These are phyloP conservation scores for Suhomyces chickasaworum DNA, from an alignment of 1,139 yeast genomes.

Conservation along the genomic window DNA sequence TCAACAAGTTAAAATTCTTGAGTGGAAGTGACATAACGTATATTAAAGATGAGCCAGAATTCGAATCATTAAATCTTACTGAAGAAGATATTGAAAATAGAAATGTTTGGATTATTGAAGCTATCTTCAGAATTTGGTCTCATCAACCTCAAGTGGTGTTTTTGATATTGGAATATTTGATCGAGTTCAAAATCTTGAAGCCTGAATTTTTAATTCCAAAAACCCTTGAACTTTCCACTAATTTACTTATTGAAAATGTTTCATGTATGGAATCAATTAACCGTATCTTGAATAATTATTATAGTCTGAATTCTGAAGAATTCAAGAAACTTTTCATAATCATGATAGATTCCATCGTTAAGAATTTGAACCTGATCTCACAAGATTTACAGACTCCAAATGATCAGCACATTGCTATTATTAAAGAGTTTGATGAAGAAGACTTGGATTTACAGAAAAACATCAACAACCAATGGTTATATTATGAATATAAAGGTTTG, in stretches of 20 bases:
- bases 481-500: conserved; percentile 47
- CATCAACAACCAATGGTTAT: conserved; percentile 46
- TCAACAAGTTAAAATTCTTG: conserved; percentile 50
- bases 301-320: conserved; percentile 12
- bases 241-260: conserved; percentile 44
- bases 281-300: conserved; percentile 32
- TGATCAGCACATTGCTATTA: conserved; percentile 26
- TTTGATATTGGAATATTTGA: conserved; percentile 65
- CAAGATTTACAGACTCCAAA: conserved; percentile 28
- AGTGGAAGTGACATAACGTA: conserved; percentile 37
- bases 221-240: conserved; percentile 38
- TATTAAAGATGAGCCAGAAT: conserved; percentile 35
- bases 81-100: conserved; percentile 32
- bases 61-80: conserved; percentile 43
- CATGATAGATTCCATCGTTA: conserved; percentile 39
- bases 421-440: conserved; percentile 30
- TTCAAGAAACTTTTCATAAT: conserved; percentile 32
- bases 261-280: conserved; percentile 51
- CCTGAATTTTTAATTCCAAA: conserved; percentile 46
- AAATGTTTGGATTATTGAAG: conserved; percentile 55
- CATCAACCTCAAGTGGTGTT: conserved; percentile 81
- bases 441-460: conserved; percentile 26
- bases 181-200: conserved; percentile 50
- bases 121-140: conserved; percentile 76
- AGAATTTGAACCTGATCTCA: conserved; percentile 37